Evolutionary conservation across 2,329 filamentous ascomycete genomes (phyloP).

Genomic region (Neophaeococcomyces aloes): DNA sequence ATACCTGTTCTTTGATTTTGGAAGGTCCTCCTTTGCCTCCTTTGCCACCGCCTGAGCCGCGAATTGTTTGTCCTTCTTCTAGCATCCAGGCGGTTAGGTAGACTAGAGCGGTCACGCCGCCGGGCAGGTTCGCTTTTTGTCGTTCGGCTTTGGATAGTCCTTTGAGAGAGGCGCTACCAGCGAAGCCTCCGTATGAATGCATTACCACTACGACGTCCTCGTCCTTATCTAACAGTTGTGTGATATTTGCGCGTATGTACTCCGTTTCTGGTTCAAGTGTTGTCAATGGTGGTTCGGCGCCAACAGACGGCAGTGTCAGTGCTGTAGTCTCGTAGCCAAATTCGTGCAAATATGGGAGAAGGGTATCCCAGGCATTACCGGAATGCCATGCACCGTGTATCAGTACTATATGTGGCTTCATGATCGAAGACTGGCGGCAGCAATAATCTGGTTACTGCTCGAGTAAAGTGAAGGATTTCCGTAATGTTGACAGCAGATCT

Average conservation of each 20-base stretch:
- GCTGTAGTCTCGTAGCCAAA: conserved; percentile 1
- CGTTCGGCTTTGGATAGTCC: conserved; percentile 18
- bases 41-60: background rate
- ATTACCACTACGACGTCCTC: conserved; percentile 24
- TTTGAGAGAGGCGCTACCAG: conserved; percentile 24
- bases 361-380: conserved; percentile 1
- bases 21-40: background rate
- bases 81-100: conserved; percentile 2
- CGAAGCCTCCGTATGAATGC: conserved; percentile 29
- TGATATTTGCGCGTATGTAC: background rate
- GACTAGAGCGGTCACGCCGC: conserved; percentile 10
- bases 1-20: background rate
- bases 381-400: background rate
- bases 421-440: background rate
- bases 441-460: background rate
- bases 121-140: conserved; percentile 19
- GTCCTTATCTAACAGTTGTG: conserved; percentile 21
- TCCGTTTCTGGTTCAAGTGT: background rate
- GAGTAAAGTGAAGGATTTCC: background rate
- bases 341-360: background rate
- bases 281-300: background rate
- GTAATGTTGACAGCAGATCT: too few species aligned
- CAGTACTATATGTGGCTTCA: background rate
- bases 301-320: background rate
- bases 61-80: background rate